Evolutionary conservation across 176 grass and related monocot genomes (phyloP), one percentile per base, ranked within the genome.

Genomic region (Bonia amplexicaulis): DNA sequence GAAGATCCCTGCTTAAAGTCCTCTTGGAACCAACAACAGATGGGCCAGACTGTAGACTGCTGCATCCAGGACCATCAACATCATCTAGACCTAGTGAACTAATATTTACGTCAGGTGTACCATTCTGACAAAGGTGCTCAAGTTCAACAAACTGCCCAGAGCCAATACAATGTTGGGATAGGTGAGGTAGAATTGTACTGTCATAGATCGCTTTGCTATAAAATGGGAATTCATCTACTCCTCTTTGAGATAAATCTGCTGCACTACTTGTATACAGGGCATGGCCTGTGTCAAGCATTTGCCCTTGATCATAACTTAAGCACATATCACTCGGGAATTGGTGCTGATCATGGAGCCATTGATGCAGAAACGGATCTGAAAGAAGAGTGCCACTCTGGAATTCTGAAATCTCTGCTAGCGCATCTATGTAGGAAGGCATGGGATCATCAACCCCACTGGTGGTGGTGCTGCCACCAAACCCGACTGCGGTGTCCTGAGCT

Each of bases 1-100:
- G 94, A 57, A 99, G 90, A 64, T 96, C 96, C 84, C 90, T 96
- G 86, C 89, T 93, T 59, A 93, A 35, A 11, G 81, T 53, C 74
- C 82, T 93, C 73, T 80, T 92, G 61, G 71, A 86, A 64, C 22
- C 37, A 84, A 31, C 42, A 88, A 40, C 67, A n/a, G 83, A 63
- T 47, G 54, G 58, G 59, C n/a, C 78, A 53, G 83, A 82, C 37
- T 73, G 87, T 58, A 57, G 71, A 74, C 58, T 64, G 81, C 69
- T 93, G n/a, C 53, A 71, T 22, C 53, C 78, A 82, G 54, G 69
- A 77, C 62, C 71, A 89, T 76, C 80, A 78, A 60, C 66, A 81
- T 76, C 76, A 77, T 90, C n/a, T n/a, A n/a, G n/a, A n/a, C 3
- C 84, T 17, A 85, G 78, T 4, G 80, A 85, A 64, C 73, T 66